Evolutionary conservation across 345 rosid species (phyloP).

Genomic region (Eucalyptus pauciflora): DNA sequence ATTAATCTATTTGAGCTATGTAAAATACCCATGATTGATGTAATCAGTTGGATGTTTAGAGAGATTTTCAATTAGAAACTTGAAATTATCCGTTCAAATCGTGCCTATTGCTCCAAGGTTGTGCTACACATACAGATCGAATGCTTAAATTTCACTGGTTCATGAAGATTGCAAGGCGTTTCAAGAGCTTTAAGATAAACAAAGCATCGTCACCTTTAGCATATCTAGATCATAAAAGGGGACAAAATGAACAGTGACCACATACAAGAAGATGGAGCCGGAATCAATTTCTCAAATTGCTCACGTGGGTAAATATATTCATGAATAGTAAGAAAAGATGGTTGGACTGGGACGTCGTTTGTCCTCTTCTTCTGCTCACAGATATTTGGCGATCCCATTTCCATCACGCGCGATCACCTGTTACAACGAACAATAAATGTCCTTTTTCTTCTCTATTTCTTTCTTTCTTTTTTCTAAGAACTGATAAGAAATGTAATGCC

Average conservation of each 20-base stretch:
- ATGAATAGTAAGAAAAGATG: background rate
- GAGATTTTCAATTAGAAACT: background rate
- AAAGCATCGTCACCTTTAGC: background rate
- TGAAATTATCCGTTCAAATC: rapidly evolving
- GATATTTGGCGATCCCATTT: background rate
- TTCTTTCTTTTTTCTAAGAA: no score
- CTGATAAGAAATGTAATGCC: background rate
- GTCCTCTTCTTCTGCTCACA: background rate
- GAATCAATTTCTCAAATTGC: background rate
- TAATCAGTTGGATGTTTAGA: rapidly evolving
- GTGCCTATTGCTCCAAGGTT: background rate
- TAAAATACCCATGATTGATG: no score
- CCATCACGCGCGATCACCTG: background rate
- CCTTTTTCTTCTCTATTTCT: background rate
- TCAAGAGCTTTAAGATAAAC: background rate
- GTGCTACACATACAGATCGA: background rate
- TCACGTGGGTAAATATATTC: background rate
- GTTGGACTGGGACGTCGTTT: background rate
- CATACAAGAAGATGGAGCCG: background rate
- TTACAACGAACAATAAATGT: background rate
- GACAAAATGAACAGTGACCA: background rate
- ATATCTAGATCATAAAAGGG: background rate
- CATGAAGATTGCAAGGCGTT: background rate
- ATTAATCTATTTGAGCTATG: no score
- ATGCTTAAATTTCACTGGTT: background rate